A percentile compares a stretch with the other conserved stretches of the same genome.
Conservation (phyloP, 2,329 filamentous ascomycete genomes). For the Nemania abortiva region DNA sequence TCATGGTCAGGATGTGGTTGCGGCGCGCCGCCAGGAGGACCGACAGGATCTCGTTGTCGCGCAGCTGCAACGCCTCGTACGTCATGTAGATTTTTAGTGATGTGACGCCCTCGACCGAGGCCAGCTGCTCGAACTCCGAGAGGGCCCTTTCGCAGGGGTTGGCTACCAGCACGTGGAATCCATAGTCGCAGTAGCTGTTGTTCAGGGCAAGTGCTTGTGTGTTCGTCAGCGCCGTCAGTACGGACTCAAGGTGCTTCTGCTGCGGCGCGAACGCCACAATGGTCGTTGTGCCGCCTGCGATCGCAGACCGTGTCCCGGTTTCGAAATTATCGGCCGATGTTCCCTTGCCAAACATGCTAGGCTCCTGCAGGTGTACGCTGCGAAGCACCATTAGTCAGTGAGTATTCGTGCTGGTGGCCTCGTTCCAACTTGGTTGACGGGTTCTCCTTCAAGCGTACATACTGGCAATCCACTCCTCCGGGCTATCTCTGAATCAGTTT, state of each 20-base stretch:
- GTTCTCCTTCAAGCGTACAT: neutral
- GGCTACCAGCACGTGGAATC: constrained; percentile 58
- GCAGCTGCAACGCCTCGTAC: constrained; percentile 61
- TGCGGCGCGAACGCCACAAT: constrained; percentile 69
- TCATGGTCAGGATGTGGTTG: constrained; percentile 63
- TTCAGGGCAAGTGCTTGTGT: constrained; percentile 59
- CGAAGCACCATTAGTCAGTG: constrained; percentile 31
- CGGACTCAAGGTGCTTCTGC: constrained; percentile 57
- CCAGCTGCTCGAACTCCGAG: constrained; percentile 57
- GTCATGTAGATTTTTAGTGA: constrained; percentile 62
- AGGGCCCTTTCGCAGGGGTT: constrained; percentile 42
- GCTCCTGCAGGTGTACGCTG: constrained; percentile 57
- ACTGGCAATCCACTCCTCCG: constrained; percentile 54
- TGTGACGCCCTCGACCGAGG: constrained; percentile 55
- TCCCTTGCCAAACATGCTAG: constrained; percentile 52
- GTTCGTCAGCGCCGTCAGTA: constrained; percentile 59
- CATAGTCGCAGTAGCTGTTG: constrained; percentile 68
- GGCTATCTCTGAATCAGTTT: constrained; percentile 43
- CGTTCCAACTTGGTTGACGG: neutral
- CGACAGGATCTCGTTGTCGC: constrained; percentile 62
- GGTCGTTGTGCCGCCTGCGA: constrained; percentile 70
- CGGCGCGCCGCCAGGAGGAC: constrained; percentile 61
- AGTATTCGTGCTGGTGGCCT: neutral
- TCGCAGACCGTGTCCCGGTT: constrained; percentile 64
- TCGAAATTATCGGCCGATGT: constrained; percentile 53